A percentile compares a stretch with the other conserved stretches of the same genome.
Conservation (phyloP, 75 land plant genomes). For the Chamaecyparis obtusa region DNA sequence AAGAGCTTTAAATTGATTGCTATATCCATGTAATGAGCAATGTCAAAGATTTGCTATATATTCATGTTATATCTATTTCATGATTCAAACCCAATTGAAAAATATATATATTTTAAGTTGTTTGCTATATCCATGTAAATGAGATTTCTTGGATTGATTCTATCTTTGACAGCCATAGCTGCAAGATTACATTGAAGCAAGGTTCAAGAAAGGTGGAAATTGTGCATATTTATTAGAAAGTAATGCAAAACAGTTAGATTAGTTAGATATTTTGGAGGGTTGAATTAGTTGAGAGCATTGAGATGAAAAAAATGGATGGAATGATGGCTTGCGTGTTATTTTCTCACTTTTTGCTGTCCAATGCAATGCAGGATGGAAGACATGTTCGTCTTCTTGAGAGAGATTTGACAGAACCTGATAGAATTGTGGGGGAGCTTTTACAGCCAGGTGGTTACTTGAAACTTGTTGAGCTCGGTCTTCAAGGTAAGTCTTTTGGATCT, state of each 20-base stretch:
- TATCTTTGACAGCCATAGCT: background rate
- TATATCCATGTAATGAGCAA: too few species aligned
- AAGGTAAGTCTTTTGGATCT: constrained; percentile 36
- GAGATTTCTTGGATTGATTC: background rate
- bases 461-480: constrained; percentile 76
- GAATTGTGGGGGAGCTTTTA: constrained; percentile 91
- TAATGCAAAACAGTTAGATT: background rate
- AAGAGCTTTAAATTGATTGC: background rate
- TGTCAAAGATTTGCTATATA: too few species aligned
- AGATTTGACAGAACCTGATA: constrained; percentile 85
- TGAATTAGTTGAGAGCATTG: background rate
- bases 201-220: background rate
- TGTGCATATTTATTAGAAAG: background rate
- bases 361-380: constrained; percentile 68
- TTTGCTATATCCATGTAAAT: background rate
- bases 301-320: background rate
- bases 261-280: background rate
- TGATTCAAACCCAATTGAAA: background rate
- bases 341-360: background rate
- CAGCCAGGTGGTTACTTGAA: constrained; percentile 97
- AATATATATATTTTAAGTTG: background rate
- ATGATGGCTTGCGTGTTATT: background rate
- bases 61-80: background rate
- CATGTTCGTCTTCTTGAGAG: constrained; percentile 76
- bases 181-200: background rate